Evolutionary conservation across 805 yeast genomes (phyloP), one percentile per base, ranked within the genome.

Genomic region (Lachancea thermotolerans): DNA sequence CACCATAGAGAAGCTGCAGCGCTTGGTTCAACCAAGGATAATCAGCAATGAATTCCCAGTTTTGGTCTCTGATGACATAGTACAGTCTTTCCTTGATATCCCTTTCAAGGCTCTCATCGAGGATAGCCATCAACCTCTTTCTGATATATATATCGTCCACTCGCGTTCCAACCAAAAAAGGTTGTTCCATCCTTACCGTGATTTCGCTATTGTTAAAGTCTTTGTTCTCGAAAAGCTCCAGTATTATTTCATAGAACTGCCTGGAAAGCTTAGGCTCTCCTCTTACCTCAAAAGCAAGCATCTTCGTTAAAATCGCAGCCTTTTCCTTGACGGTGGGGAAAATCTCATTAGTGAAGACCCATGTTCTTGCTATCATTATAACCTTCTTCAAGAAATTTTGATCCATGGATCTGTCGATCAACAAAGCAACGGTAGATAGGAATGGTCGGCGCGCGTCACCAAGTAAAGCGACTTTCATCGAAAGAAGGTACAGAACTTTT

Each of bases 301-400:
- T 89, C 65, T 93, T 93, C 11, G 90, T 77, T 46, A 93, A 70
- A 35, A 93, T 82, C 0, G 95, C 97, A 1, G 98, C 96, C 61
- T 93, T 93, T 58, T 93, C 99, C 60, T 93, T 95, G 2, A 85
- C 80, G 0, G 98, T 87, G 2, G 99, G 99, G 70, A 89, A 89
- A 17, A 87, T 72, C 52, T 87, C 96, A 46, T 82, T 78, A 2
- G 87, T 78, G 59, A 95, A 89, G 0, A 90, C 91, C 99, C 99
- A 93, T 12, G 75, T 75, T 56, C 90, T 78, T 1, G 90, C 91
- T 51, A 89, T 81, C 27, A 74, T 73, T 21, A 91, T 79, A 38
- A 93, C 85, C 57, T 82, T 83, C 49, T 77, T 77, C 49, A 90
- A 70, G 8, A 93, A 76, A 18, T 76, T 79, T 48, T 80, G 81